Evolutionary conservation across 1,139 yeast species (phyloP), one percentile per base, ranked within the genome.

Genomic region (Geotrichum histeridarum): DNA sequence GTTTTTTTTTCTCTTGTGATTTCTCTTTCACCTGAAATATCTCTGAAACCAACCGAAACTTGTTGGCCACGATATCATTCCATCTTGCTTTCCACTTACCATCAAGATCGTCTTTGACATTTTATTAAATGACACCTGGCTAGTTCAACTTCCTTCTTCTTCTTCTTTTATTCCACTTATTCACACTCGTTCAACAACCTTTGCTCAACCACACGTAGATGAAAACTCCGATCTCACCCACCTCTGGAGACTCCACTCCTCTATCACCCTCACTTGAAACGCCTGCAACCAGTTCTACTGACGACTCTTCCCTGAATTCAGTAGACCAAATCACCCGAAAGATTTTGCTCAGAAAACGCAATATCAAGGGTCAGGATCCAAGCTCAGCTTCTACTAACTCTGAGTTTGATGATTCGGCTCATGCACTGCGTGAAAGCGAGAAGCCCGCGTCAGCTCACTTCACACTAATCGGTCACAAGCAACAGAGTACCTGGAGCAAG

Each of bases 181-280:
- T 8, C 11, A 8, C 11, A 8, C 11, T 32, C 35, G 8, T 32
- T 8, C 35, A 32, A 32, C 9, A n/a, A n/a, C n/a, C n/a, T n/a
- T n/a, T n/a, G n/a, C n/a, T n/a, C n/a, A n/a, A n/a, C n/a, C n/a
- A 17, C 42, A 38, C 42, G 42, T 15, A 17, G 5, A 38, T 39
- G 43, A 17, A 7, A 7, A 17, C 22, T 12, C 17, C 43, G 17
- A 22, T 17, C 43, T 17, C 44, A n/a, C 15, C 44, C 14, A 42
- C 44, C 8, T 43, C 47, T 14, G 47, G 47, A 32, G 47, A 43
- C 14, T 43, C 47, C 12, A 43, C 47, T 31, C 47, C 47, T 7
- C 17, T 43, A 7, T 15, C 47, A 5, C 14, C 11, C 18, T 27
- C 36, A 11, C 35, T 43, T 12, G 38, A 32, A 14, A 43, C 47